Conservation (phyloP, 2,329 filamentous ascomycete species). For the Cordyceps fumosorosea region DNA sequence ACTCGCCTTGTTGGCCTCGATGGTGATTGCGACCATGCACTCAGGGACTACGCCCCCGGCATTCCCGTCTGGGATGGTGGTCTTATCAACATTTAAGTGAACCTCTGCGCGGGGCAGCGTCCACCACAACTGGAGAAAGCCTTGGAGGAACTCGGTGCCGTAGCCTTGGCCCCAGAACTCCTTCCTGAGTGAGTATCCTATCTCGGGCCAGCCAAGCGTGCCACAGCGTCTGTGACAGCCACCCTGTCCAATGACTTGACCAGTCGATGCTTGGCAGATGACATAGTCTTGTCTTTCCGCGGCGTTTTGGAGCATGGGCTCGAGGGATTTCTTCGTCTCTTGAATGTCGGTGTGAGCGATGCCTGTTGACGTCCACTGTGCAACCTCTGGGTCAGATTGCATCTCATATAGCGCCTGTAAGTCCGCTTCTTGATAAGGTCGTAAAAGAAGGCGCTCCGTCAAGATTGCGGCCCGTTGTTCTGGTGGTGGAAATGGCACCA, state of each 20-base stretch:
- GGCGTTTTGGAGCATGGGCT: slow-evolving; percentile 37
- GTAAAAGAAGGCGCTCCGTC: slow-evolving; percentile 45
- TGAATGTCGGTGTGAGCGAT: slow-evolving; percentile 30
- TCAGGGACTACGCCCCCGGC: slow-evolving; percentile 24
- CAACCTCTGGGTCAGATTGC: slow-evolving; percentile 47
- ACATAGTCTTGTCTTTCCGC: slow-evolving; percentile 44
- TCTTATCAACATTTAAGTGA: slow-evolving; percentile 29
- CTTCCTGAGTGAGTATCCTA: slow-evolving; percentile 45
- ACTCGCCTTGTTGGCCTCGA: slow-evolving; percentile 32
- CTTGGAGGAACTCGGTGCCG: slow-evolving; percentile 41
- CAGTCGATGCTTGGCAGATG: slow-evolving; percentile 33
- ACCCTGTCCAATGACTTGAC: slow-evolving; percentile 39
- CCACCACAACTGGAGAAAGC: slow-evolving; percentile 25
- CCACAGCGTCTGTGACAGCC: slow-evolving; percentile 27
- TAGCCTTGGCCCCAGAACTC: slow-evolving; percentile 44
- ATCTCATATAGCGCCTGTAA: slow-evolving; percentile 40
- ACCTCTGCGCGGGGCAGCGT: slow-evolving; percentile 32
- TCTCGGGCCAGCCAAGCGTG: slow-evolving; percentile 40
- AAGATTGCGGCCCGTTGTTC: slow-evolving; percentile 26
- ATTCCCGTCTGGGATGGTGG: slow-evolving; percentile 20
- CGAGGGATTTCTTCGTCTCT: slow-evolving; percentile 31
- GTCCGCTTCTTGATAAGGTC: slow-evolving; percentile 40
- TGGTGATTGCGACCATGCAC: slow-evolving; percentile 35
- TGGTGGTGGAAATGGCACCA: slow-evolving; percentile 27
- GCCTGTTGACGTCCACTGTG: slow-evolving; percentile 42